A percentile compares a stretch with the other conserved stretches of the same genome.
phyloP scores from a whole-genome alignment of 2,329 filamentous ascomycete genomes.

The Cordyceps tenuipes region DNA sequence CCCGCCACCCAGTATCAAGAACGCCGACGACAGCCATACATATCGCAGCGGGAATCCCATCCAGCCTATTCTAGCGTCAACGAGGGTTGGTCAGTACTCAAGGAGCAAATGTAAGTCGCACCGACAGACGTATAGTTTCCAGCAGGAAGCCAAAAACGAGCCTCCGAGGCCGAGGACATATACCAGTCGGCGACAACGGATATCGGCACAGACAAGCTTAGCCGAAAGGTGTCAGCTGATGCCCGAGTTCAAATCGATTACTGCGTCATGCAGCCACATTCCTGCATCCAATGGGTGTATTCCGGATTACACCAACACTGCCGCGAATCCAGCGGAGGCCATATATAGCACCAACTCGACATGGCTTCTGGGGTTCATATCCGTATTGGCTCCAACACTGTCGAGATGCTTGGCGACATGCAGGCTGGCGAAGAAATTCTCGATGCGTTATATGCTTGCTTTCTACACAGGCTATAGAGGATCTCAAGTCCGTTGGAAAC shows the following conservation, averaged over 20 bases:
- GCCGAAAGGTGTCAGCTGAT: too few species aligned
- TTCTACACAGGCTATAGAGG: background rate
- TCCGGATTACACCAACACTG: background rate
- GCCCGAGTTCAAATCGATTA: background rate
- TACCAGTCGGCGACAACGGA: background rate
- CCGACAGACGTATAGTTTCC: conserved; percentile 6
- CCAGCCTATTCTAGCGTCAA: background rate
- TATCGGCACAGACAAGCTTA: background rate
- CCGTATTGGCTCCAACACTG: background rate
- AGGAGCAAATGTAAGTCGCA: background rate
- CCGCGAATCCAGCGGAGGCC: too few species aligned
- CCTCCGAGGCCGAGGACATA: background rate
- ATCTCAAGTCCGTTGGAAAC: background rate
- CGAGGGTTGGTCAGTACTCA: background rate
- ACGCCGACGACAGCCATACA: conserved; percentile 5
- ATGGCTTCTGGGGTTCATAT: background rate
- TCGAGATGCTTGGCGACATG: background rate
- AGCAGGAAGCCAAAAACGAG: background rate
- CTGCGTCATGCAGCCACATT: background rate
- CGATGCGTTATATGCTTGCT: background rate
- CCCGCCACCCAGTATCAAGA: conserved; percentile 6
- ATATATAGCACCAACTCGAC: too few species aligned
- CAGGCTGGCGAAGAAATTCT: background rate
- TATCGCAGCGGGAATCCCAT: conserved; percentile 5
- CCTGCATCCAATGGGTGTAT: background rate